Conservation (phyloP, 2,329 filamentous ascomycete genomes). For the Parastagonospora avenae region DNA sequence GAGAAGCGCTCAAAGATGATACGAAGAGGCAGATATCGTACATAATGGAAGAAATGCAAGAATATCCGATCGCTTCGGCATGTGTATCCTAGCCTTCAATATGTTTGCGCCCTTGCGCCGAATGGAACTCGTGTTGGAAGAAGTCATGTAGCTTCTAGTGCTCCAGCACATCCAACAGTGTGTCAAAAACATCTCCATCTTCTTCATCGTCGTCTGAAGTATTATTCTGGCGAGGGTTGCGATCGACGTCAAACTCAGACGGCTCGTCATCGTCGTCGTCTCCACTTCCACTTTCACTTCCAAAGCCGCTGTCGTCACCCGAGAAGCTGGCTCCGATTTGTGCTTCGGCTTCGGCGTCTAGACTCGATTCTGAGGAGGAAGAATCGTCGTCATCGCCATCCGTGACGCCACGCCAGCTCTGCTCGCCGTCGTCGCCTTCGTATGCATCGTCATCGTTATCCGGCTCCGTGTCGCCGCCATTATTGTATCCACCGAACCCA, state of each 20-base stretch:
- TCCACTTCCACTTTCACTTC: slow-evolving; percentile 26
- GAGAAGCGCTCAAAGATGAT: background rate
- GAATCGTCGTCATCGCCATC: slow-evolving; percentile 34
- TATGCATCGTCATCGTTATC: slow-evolving; percentile 42
- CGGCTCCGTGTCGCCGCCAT: slow-evolving; percentile 41
- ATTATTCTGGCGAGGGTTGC: background rate
- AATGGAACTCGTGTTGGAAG: background rate
- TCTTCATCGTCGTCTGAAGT: slow-evolving; percentile 15
- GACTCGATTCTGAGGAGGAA: slow-evolving; percentile 15
- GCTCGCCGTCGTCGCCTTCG: slow-evolving; percentile 32
- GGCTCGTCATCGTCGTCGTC: slow-evolving; percentile 10
- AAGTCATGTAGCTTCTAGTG: slow-evolving; percentile 3
- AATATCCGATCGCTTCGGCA: background rate
- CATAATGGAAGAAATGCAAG: background rate
- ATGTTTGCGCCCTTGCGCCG: background rate
- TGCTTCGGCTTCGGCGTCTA: slow-evolving; percentile 19
- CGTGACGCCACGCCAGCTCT: slow-evolving; percentile 38
- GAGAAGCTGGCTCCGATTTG: slow-evolving; percentile 42
- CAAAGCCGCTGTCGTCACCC: slow-evolving; percentile 44
- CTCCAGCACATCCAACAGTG: slow-evolving; percentile 26
- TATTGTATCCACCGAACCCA: slow-evolving; percentile 27
- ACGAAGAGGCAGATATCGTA: slow-evolving; percentile 1
- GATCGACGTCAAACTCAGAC: slow-evolving; percentile 11
- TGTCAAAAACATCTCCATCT: slow-evolving; percentile 28
- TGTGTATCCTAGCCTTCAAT: slow-evolving; percentile 1